These are phyloP conservation scores for Nigrospora oryzae DNA, from an alignment of 2,329 filamentous ascomycete genomes.

Conservation along the genomic window DNA sequence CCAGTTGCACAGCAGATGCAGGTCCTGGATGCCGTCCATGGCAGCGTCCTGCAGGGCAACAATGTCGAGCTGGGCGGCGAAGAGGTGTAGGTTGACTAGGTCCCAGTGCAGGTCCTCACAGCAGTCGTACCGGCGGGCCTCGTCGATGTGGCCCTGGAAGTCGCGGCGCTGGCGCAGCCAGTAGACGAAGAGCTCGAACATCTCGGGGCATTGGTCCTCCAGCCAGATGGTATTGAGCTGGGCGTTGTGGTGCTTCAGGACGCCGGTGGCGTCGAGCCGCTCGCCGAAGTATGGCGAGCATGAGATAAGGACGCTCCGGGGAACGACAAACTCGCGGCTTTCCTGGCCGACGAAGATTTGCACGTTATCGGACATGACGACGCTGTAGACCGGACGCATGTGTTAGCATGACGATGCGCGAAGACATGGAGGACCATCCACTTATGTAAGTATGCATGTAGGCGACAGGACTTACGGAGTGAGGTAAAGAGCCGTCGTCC, in stretches of 20 bases:
- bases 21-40: slow-evolving; percentile 51
- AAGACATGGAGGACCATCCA: no score
- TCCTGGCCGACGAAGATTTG: slow-evolving; percentile 21
- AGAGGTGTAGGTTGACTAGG: slow-evolving; percentile 47
- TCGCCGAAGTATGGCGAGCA: slow-evolving; percentile 20
- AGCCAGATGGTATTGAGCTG: slow-evolving; percentile 15
- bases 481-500: no score
- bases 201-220: slow-evolving; percentile 20
- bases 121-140: slow-evolving; percentile 11
- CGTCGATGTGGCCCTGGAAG: slow-evolving; percentile 17
- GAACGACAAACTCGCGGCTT: slow-evolving; percentile 17
- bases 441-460: no score
- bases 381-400: slow-evolving; percentile 4
- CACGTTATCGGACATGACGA: slow-evolving; percentile 14
- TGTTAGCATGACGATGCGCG: not conserved
- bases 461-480: no score
- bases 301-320: slow-evolving; percentile 16
- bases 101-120: slow-evolving; percentile 43
- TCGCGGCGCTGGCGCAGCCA: slow-evolving; percentile 19
- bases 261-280: slow-evolving; percentile 12
- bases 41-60: slow-evolving; percentile 44
- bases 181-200: slow-evolving; percentile 23
- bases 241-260: slow-evolving; percentile 13
- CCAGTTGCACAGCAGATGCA: slow-evolving; percentile 51
- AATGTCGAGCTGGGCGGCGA: slow-evolving; percentile 39